These are phyloP conservation scores for Marsdenia floribunda DNA, from an alignment of 257 asterid genomes.

Conservation along the genomic window DNA sequence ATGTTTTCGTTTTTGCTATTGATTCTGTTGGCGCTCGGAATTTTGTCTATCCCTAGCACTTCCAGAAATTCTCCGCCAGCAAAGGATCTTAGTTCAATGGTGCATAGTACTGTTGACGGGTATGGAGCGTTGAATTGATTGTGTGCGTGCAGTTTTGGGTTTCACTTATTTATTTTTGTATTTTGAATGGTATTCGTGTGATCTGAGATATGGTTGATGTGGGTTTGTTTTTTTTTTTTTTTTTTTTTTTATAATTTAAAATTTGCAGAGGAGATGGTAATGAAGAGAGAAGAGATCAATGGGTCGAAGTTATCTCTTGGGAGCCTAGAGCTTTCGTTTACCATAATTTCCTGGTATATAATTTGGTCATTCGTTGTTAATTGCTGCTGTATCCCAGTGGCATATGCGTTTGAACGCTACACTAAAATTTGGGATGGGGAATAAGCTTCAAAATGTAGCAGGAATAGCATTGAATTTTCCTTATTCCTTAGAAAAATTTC, in stretches of 20 bases:
- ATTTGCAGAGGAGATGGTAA: constrained; percentile 48
- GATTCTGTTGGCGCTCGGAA: constrained; percentile 47
- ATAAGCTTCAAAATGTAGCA: background rate
- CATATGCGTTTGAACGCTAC: background rate
- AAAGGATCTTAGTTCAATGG: constrained; percentile 66
- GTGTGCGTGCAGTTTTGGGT: background rate
- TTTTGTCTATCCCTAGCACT: constrained; percentile 53
- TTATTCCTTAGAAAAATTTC: background rate
- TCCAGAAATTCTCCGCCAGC: constrained; percentile 48
- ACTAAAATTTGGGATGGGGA: background rate
- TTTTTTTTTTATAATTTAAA: too few relatives aligned
- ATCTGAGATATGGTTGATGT: constrained; percentile 11
- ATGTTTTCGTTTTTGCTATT: constrained; percentile 47
- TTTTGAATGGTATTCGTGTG: background rate
- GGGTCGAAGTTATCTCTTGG: constrained; percentile 94
- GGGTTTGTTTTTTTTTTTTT: background rate
- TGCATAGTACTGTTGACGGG: constrained; percentile 50
- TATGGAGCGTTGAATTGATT: constrained; percentile 14
- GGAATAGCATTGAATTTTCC: background rate
- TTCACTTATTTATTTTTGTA: background rate
- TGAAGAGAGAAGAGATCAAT: constrained; percentile 59
- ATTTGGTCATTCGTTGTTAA: background rate
- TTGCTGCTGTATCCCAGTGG: background rate
- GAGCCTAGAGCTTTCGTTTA: constrained; percentile 89
- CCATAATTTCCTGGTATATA: constrained; percentile 77